Percentiles rank a stretch among this genome's conserved stretches.
These are phyloP conservation scores for Aspergillus sp. DNA, from an alignment of 2,329 filamentous ascomycete genomes.

Conservation along the genomic window DNA sequence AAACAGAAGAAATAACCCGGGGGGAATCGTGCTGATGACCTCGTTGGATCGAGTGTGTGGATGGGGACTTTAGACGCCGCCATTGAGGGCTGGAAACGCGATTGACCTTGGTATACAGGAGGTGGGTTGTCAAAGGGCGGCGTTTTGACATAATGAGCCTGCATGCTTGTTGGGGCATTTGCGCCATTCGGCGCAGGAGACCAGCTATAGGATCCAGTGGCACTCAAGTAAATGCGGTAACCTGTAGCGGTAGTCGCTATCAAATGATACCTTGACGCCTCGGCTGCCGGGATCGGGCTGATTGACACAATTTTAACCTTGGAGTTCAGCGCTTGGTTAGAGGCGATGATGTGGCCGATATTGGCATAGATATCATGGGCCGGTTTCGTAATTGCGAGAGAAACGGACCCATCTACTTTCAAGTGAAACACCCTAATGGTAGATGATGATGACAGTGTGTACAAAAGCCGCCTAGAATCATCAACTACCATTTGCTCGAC, in stretches of 20 bases:
- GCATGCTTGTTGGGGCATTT: slow-evolving; percentile 86
- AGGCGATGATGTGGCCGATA: slow-evolving; percentile 79
- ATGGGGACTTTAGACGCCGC: slow-evolving; percentile 50
- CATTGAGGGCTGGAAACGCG: slow-evolving; percentile 38
- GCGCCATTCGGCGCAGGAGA: slow-evolving; percentile 57
- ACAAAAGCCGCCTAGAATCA: slow-evolving; percentile 82
- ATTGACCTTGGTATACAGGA: slow-evolving; percentile 23
- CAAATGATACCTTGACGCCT: slow-evolving; percentile 80
- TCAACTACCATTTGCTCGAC: slow-evolving; percentile 82
- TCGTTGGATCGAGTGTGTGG: slow-evolving; percentile 42
- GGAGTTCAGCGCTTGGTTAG: slow-evolving; percentile 68
- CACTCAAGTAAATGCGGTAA: slow-evolving; percentile 87
- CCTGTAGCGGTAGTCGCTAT: slow-evolving; percentile 90
- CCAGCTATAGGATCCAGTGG: slow-evolving; percentile 68
- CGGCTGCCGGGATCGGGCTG: slow-evolving; percentile 78
- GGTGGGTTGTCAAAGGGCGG: slow-evolving; percentile 59
- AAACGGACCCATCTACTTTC: slow-evolving; percentile 57
- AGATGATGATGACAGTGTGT: slow-evolving; percentile 83
- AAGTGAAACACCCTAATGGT: slow-evolving; percentile 92
- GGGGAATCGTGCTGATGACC: slow-evolving; percentile 59
- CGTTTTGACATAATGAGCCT: slow-evolving; percentile 94
- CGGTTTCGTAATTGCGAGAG: slow-evolving; percentile 56
- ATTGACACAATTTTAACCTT: slow-evolving; percentile 77
- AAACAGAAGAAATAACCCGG: slow-evolving; percentile 93
- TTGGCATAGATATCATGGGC: slow-evolving; percentile 60